These are phyloP conservation scores for Mycena latifolia DNA, from an alignment of 768 basidiomycete species.

Conservation along the genomic window DNA sequence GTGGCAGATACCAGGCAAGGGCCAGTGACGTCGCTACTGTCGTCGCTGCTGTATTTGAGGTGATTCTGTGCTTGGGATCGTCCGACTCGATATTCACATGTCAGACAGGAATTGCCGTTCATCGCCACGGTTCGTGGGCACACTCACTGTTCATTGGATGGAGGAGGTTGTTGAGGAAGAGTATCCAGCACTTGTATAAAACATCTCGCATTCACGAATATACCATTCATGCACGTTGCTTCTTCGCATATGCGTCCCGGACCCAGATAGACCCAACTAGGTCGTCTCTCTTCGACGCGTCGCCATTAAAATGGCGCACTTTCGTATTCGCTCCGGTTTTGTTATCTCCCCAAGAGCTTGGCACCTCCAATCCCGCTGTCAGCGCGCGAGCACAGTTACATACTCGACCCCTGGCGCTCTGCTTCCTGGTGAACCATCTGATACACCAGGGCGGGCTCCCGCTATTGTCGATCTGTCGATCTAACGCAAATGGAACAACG, in stretches of 20 bases:
- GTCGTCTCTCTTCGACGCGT: not conserved
- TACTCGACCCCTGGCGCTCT: too few species aligned
- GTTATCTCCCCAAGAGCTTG: not conserved
- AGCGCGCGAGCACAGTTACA: too few species aligned
- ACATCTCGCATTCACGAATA: not conserved
- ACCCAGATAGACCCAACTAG: too few species aligned
- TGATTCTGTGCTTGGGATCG: conserved; percentile 2
- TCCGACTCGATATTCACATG: conserved; percentile 22
- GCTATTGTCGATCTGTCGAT: not conserved
- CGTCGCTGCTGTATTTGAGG: too few species aligned
- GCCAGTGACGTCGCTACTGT: conserved; percentile 3
- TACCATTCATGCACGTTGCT: not conserved
- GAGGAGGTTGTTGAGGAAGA: not conserved
- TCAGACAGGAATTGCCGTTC: too few species aligned
- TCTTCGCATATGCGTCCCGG: too few species aligned
- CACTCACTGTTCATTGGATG: too few species aligned
- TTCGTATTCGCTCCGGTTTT: not conserved
- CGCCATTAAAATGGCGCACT: not conserved
- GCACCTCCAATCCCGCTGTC: too few species aligned
- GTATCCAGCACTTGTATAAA: not conserved
- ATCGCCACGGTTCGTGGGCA: too few species aligned
- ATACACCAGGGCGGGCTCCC: too few species aligned
- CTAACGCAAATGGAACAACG: not conserved
- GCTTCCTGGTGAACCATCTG: too few species aligned
- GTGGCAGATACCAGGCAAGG: conserved; percentile 1